Evolutionary conservation across 1,284 basidiomycete species (phyloP).

Genomic region (Amylostereum chailletii): DNA sequence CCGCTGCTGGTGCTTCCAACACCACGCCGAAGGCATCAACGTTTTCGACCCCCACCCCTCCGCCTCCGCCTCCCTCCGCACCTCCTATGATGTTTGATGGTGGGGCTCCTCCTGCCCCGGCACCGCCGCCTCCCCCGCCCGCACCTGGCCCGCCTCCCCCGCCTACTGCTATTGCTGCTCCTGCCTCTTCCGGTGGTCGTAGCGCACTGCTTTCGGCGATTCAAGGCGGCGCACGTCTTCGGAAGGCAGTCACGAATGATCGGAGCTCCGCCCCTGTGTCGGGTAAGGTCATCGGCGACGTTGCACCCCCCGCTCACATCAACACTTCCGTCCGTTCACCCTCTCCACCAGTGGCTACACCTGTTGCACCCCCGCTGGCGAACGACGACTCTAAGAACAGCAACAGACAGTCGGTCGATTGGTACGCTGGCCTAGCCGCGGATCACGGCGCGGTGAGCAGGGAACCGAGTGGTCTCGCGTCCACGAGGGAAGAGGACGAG

Average conservation of each 20-base stretch:
- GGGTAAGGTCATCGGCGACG: conserved; percentile 75
- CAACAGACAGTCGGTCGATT: conserved; percentile 83
- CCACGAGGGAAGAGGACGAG: conserved; percentile 53
- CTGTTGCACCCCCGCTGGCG: conserved; percentile 18
- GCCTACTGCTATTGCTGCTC: conserved; percentile 20
- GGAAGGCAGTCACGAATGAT: conserved; percentile 80
- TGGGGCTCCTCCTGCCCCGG: background rate
- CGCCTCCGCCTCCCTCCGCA: conserved; percentile 27
- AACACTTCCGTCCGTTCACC: conserved; percentile 37
- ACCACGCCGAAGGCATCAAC: conserved; percentile 20
- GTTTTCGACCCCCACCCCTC: conserved; percentile 27
- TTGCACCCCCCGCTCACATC: conserved; percentile 68
- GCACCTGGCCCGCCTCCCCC: conserved; percentile 21
- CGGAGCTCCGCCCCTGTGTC: conserved; percentile 63
- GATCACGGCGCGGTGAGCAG: conserved; percentile 38
- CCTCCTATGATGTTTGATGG: conserved; percentile 8
- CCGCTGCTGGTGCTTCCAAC: conserved; percentile 18
- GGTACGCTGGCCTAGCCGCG: conserved; percentile 85
- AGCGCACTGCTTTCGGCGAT: conserved; percentile 78
- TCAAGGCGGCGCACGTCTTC: conserved; percentile 69
- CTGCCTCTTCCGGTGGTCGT: conserved; percentile 40
- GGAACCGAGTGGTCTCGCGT: conserved; percentile 33
- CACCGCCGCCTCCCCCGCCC: conserved; percentile 25
- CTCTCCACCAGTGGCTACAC: conserved; percentile 21
- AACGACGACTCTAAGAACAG: conserved; percentile 21